A percentile compares a stretch with the other conserved stretches of the same genome.
phyloP scores from a whole-genome alignment of 179 eudicot genomes.

The Nepenthes alata region DNA sequence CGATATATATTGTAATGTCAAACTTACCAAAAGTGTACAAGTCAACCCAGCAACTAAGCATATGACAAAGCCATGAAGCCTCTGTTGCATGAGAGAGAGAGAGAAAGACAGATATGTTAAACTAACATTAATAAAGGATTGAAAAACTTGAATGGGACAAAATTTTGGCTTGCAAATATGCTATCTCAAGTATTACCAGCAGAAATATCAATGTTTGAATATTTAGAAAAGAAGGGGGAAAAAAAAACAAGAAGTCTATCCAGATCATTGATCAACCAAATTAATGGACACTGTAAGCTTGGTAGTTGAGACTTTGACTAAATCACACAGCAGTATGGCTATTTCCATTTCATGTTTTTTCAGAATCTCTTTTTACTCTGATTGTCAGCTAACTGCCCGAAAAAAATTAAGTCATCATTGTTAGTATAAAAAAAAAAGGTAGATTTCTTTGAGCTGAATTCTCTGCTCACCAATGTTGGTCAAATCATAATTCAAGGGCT shows the following conservation, averaged over 20 bases:
- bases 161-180: no score
- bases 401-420: no score
- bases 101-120: neutral
- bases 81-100: conserved; percentile 32
- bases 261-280: neutral
- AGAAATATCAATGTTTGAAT: no score
- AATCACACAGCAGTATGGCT: neutral
- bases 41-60: conserved; percentile 82
- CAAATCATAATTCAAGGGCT: no score
- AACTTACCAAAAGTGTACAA: conserved; percentile 85
- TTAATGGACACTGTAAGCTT: neutral
- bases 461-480: no score
- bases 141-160: neutral
- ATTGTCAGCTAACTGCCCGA: no score
- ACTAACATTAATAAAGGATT: neutral
- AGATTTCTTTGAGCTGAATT: no score
- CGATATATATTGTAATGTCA: neutral
- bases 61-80: conserved; percentile 75
- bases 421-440: no score
- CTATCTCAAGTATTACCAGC: no score
- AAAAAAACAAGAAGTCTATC: neutral
- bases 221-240: no score
- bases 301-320: neutral
- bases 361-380: no score
- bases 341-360: no score